Evolutionary conservation across 1,284 basidiomycete species (phyloP).

Genomic region (Singerocomus inundabilis): DNA sequence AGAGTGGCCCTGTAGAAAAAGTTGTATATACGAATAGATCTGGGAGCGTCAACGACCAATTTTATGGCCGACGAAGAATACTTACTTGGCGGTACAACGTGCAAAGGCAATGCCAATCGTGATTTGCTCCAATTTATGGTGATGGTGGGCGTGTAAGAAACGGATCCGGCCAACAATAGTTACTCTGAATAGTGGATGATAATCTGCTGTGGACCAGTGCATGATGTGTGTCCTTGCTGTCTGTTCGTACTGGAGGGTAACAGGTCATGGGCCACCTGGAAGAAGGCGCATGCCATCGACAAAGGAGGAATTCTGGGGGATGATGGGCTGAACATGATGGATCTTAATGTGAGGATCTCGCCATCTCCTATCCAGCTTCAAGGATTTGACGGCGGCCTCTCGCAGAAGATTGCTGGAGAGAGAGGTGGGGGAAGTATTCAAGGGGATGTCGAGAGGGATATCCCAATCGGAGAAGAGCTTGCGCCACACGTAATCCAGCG

Average conservation of each 20-base stretch:
- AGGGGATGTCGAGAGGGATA: constrained; percentile 38
- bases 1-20: constrained; percentile 8
- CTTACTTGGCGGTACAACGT: constrained; percentile 17
- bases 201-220: constrained; percentile 21
- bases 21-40: constrained; percentile 23
- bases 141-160: constrained; percentile 20
- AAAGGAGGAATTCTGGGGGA: constrained; percentile 20
- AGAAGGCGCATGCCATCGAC: constrained; percentile 24
- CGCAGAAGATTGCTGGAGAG: constrained; percentile 38
- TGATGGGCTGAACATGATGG: constrained; percentile 36
- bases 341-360: constrained; percentile 36
- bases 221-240: constrained; percentile 15
- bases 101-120: constrained; percentile 17
- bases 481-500: constrained; percentile 27
- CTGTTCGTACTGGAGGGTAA: constrained; percentile 20
- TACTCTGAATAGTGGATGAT: constrained; percentile 9
- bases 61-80: not conserved
- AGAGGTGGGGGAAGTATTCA: constrained; percentile 21
- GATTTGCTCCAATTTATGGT: constrained; percentile 13
- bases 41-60: constrained; percentile 2
- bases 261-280: constrained; percentile 25
- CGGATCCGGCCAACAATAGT: constrained; percentile 19
- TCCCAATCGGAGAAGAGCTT: constrained; percentile 18
- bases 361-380: constrained; percentile 56
- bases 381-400: constrained; percentile 38